Evolutionary conservation across 768 basidiomycete species (phyloP).

Genomic region (Hericium coralloides): DNA sequence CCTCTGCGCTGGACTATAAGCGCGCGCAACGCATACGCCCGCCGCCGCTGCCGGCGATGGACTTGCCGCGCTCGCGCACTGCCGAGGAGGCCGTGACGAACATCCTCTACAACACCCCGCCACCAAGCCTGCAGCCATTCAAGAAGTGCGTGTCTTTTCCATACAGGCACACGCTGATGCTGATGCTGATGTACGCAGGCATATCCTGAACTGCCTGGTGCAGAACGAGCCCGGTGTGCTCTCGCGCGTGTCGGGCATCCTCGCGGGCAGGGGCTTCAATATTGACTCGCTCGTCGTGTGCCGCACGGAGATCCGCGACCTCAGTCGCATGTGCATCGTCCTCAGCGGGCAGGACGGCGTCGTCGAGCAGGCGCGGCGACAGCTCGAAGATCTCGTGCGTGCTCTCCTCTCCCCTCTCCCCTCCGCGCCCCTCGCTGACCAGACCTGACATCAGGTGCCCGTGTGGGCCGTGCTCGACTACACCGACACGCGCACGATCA

Average conservation of each 20-base stretch:
- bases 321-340: conserved; percentile 97
- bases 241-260: conserved; percentile 93
- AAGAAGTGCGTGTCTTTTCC: conserved; percentile 59
- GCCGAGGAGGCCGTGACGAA: conserved; percentile 98
- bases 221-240: conserved; percentile 99
- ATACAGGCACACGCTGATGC: conserved; percentile 7
- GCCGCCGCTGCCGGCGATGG: conserved; percentile 79
- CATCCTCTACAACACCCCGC: conserved; percentile 93
- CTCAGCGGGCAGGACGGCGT: conserved; percentile 95
- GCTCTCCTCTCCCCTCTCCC: not conserved
- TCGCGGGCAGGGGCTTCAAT: conserved; percentile 97
- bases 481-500: conserved; percentile 84
- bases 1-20: conserved; percentile 93
- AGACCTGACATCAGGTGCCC: conserved; percentile 59
- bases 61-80: conserved; percentile 71
- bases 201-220: conserved; percentile 94
- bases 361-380: conserved; percentile 92
- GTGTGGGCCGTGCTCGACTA: conserved; percentile 99
- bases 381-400: conserved; percentile 91
- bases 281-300: conserved; percentile 98
- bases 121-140: conserved; percentile 84
- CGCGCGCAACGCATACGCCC: conserved; percentile 58
- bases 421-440: not conserved
- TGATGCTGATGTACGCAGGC: conserved; percentile 37
- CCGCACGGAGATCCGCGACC: conserved; percentile 92